Evolutionary conservation across 441 rosid genomes (phyloP).

Genomic region (Caryocar brasiliense): DNA sequence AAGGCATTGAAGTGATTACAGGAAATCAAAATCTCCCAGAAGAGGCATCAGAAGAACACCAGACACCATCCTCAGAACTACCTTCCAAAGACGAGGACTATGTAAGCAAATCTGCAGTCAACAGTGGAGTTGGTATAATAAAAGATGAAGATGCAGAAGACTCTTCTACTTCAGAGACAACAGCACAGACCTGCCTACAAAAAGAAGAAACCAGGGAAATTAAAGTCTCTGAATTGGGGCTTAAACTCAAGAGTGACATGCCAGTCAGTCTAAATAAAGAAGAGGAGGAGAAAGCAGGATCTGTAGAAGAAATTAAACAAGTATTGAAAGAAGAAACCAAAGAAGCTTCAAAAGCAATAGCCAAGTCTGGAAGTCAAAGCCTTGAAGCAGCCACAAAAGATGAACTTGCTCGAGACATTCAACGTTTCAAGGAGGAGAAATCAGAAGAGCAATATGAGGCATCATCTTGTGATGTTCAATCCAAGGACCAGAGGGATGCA

Average conservation of each 20-base stretch:
- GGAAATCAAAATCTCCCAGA: slow-evolving; percentile 14
- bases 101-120: slow-evolving; percentile 15
- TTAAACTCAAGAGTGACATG: slow-evolving; percentile 1
- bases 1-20: slow-evolving; percentile 6
- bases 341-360: background rate
- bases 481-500: slow-evolving; percentile 9
- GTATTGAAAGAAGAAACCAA: slow-evolving; percentile 5
- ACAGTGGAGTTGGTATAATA: slow-evolving; percentile 3
- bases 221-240: slow-evolving; percentile 13
- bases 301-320: too few species aligned
- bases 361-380: background rate
- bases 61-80: slow-evolving; percentile 12
- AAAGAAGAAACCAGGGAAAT: slow-evolving; percentile 9
- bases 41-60: slow-evolving; percentile 20
- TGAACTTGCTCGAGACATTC: slow-evolving; percentile 16
- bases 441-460: slow-evolving; percentile 4
- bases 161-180: slow-evolving; percentile 9
- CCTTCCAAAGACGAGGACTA: slow-evolving; percentile 20
- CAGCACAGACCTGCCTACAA: slow-evolving; percentile 12
- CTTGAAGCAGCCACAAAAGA: slow-evolving; percentile 15
- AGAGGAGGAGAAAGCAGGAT: slow-evolving; percentile 5
- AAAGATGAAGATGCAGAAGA: slow-evolving; percentile 17
- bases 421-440: slow-evolving; percentile 9
- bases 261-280: slow-evolving; percentile 13
- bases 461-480: slow-evolving; percentile 8